These are phyloP conservation scores for Podaxis pistillaris DNA, from an alignment of 768 basidiomycete species.

Conservation along the genomic window DNA sequence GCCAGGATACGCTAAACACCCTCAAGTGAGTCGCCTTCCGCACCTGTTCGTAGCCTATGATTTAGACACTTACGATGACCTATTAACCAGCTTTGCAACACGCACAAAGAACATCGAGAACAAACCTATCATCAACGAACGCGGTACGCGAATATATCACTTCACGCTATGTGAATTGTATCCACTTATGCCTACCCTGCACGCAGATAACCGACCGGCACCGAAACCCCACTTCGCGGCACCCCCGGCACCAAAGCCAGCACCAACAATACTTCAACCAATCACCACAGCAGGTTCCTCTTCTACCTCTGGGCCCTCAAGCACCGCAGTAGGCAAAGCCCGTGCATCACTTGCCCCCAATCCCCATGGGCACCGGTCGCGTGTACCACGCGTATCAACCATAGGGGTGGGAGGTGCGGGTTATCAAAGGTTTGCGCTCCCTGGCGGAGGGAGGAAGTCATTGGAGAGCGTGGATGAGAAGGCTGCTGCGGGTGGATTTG, in stretches of 20 bases:
- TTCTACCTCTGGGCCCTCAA: slow-evolving; percentile 19
- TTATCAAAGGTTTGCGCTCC: slow-evolving; percentile 39
- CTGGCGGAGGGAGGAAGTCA: slow-evolving; percentile 27
- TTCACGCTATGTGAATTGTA: not conserved
- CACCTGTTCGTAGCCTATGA: not conserved
- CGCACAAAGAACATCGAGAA: slow-evolving; percentile 88
- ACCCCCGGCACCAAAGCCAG: slow-evolving; percentile 41
- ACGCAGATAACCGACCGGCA: slow-evolving; percentile 53
- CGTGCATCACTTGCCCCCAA: slow-evolving; percentile 37
- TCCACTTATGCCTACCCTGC: not conserved
- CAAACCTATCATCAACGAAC: slow-evolving; percentile 74
- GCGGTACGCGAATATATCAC: slow-evolving; percentile 42
- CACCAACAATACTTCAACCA: slow-evolving; percentile 45
- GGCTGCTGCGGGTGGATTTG: slow-evolving; percentile 26
- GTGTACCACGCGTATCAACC: slow-evolving; percentile 34
- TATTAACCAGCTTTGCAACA: slow-evolving; percentile 61
- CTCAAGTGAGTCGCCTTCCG: slow-evolving; percentile 59
- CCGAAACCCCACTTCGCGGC: slow-evolving; percentile 70
- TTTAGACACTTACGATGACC: slow-evolving; percentile 1
- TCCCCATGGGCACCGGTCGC: slow-evolving; percentile 20
- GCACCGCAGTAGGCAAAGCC: slow-evolving; percentile 21
- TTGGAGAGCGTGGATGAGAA: slow-evolving; percentile 28
- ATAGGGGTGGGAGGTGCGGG: slow-evolving; percentile 27
- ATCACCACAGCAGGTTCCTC: slow-evolving; percentile 31
- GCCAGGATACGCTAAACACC: slow-evolving; percentile 87